Conservation (phyloP, 345 rosid genomes). For the Hypericum perforatum region DNA sequence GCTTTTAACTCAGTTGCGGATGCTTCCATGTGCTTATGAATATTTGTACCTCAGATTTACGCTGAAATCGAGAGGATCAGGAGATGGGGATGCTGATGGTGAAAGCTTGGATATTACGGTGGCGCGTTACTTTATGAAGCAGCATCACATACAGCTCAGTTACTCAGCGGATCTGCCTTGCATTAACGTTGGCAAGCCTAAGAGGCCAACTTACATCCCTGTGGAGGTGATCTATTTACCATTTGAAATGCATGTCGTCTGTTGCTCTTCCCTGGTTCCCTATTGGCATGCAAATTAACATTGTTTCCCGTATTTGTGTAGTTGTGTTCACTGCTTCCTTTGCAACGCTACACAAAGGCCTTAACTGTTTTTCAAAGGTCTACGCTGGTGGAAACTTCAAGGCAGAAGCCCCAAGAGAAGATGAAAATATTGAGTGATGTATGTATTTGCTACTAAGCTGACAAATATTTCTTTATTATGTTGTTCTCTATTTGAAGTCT, state of each 20-base stretch:
- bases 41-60: slow-evolving; percentile 36
- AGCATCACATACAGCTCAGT: slow-evolving; percentile 43
- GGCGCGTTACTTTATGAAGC: slow-evolving; percentile 53
- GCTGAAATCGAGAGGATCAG: slow-evolving; percentile 45
- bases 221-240: slow-evolving; percentile 40
- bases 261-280: slow-evolving; percentile 3
- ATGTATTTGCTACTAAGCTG: slow-evolving; percentile 17
- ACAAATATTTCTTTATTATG: too few relatives aligned
- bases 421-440: slow-evolving; percentile 55
- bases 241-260: not conserved
- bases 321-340: slow-evolving; percentile 73
- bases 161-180: slow-evolving; percentile 66
- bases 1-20: too few relatives aligned
- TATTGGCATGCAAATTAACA: slow-evolving; percentile 5
- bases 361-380: slow-evolving; percentile 58
- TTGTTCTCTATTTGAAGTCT: too few relatives aligned
- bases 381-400: slow-evolving; percentile 62
- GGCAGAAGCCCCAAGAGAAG: slow-evolving; percentile 77
- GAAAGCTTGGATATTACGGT: slow-evolving; percentile 57
- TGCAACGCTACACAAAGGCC: slow-evolving; percentile 80
- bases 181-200: slow-evolving; percentile 85
- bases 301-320: slow-evolving; percentile 19
- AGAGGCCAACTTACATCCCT: slow-evolving; percentile 68
- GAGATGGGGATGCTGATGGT: slow-evolving; percentile 15
- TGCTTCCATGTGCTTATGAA: slow-evolving; percentile 16